Evolutionary conservation across 257 asterid species (phyloP).

Genomic region (Solanum okadae): DNA sequence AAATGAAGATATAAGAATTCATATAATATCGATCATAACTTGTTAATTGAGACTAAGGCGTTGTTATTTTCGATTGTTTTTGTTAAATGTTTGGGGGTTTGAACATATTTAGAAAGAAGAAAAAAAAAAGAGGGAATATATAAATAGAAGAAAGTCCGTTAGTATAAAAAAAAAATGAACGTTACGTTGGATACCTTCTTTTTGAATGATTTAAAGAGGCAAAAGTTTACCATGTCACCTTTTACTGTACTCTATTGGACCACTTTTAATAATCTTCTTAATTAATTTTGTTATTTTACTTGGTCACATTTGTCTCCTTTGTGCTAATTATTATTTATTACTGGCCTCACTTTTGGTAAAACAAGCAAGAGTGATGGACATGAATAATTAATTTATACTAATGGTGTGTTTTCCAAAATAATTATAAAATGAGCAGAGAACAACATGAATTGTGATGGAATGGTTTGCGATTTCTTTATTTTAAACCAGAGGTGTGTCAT

Average conservation of each 20-base stretch:
- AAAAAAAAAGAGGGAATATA: constrained; percentile 3
- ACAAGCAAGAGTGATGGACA: neutral
- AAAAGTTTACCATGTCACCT: neutral
- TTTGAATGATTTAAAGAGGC: constrained; percentile 20
- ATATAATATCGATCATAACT: neutral
- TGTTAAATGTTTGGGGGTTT: constrained; percentile 20
- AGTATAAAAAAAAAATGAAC: neutral
- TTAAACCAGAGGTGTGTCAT: neutral
- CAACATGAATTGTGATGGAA: rapidly evolving
- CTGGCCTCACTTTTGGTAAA: neutral
- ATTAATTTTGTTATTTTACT: neutral
- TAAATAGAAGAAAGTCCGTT: neutral
- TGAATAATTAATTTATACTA: neutral
- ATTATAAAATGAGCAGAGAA: neutral
- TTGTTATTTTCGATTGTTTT: neutral
- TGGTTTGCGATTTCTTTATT: neutral
- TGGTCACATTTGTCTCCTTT: neutral
- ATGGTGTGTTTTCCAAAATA: neutral
- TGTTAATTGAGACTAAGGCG: neutral
- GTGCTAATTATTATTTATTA: neutral
- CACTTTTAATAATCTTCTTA: neutral
- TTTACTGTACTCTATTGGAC: constrained; percentile 15
- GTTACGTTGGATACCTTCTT: constrained; percentile 35
- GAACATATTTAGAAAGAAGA: neutral
- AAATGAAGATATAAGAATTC: neutral